phyloP scores from a whole-genome alignment of 345 rosid species.

The Toxicodendron radicans region DNA sequence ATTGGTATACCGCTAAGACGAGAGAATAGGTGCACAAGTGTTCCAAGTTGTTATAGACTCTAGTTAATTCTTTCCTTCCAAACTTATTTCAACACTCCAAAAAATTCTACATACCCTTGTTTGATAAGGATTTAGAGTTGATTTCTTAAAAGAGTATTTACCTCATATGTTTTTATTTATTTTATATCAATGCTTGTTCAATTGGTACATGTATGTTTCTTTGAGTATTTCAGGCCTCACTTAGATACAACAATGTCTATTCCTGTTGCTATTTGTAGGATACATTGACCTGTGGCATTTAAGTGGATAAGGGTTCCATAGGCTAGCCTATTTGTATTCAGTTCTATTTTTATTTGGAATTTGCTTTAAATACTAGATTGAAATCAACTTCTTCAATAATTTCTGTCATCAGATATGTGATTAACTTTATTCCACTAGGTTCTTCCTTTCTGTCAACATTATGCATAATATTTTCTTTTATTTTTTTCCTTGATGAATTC shows the following conservation, averaged over 20 bases:
- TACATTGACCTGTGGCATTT: not conserved
- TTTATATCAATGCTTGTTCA: no score
- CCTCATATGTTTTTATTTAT: not conserved
- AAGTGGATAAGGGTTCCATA: no score
- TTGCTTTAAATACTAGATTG: no score
- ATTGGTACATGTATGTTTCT: no score
- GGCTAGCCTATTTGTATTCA: no score
- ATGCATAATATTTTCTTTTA: no score
- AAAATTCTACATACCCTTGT: not conserved
- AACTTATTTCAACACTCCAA: not conserved
- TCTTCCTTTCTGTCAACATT: not conserved
- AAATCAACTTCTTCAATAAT: not conserved
- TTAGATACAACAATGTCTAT: not conserved
- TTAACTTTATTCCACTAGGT: not conserved
- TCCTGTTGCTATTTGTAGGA: not conserved
- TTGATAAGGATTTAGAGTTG: not conserved
- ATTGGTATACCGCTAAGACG: not conserved
- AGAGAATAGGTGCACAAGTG: not conserved
- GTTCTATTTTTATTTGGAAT: no score
- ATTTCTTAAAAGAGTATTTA: not conserved
- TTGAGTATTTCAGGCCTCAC: not conserved
- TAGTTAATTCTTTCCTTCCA: no score
- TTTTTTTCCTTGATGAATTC: not conserved
- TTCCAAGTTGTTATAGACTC: no score
- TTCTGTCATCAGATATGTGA: slow-evolving; percentile 1